These are phyloP conservation scores for Setaria viridis DNA, from an alignment of 202 grass and related monocot genomes.

Conservation along the genomic window DNA sequence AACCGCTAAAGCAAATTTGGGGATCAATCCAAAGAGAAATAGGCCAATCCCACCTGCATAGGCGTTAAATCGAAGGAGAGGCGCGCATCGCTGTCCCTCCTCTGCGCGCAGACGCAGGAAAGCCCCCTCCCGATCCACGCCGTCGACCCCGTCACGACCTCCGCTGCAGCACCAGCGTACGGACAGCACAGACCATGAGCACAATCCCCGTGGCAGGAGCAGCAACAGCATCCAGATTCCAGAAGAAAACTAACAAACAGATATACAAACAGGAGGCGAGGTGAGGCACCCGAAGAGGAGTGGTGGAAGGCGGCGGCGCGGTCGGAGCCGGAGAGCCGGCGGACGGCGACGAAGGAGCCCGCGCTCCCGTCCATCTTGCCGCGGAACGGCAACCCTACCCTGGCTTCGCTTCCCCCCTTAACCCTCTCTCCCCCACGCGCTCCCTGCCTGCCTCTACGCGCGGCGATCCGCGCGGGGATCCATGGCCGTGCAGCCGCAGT, in stretches of 20 bases:
- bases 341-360: conserved; percentile 82
- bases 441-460: conserved; percentile 26
- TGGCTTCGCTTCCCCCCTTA: not conserved
- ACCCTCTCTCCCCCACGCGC: not conserved
- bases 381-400: not conserved
- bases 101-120: conserved; percentile 91
- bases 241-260: too few relatives aligned
- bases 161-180: conserved; percentile 53
- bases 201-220: not conserved
- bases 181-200: conserved; percentile 27
- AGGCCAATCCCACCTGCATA: conserved; percentile 51
- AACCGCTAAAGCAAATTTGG: conserved; percentile 9
- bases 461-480: conserved; percentile 16
- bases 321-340: conserved; percentile 71
- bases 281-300: conserved; percentile 70
- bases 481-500: conserved; percentile 40
- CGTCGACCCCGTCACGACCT: conserved; percentile 82
- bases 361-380: conserved; percentile 73
- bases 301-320: conserved; percentile 72
- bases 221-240: not conserved
- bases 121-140: conserved; percentile 94
- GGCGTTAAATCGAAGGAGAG: conserved; percentile 90
- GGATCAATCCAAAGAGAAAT: not conserved
- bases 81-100: conserved; percentile 84
- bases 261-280: not conserved